Base-by-base conservation (phyloP, 2,329 filamentous ascomycete genomes). In the Ceratocystis eucalypticola region DNA sequence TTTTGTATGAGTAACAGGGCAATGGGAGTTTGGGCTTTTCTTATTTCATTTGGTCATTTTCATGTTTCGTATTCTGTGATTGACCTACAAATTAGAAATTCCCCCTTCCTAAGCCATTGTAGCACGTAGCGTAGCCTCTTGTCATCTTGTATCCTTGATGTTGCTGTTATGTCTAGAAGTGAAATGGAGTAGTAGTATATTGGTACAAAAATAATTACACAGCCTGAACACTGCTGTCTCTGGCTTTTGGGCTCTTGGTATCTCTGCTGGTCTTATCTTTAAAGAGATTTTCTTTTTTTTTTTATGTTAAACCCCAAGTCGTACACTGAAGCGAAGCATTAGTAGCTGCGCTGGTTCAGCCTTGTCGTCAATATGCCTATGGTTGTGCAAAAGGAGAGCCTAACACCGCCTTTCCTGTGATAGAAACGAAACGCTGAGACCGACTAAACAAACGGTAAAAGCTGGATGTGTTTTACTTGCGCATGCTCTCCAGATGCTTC, bases 401-500 rank as follows among this genome's bases (percentile, higher is more conserved):
- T 15, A 15, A 15, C 10, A 28, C 8, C 20, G 15, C 15, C 3
- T 12, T 10, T 53, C 1, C 20, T 53, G 48, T 20, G 20, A 28
- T 15, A 12, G 22, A 25, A 28, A 53, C 12, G 20, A 25, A 25
- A 53, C 15, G 48, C 20, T 1, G 48, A 22, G 6, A 3, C 48
- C 28, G 20, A 15, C 48, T 25, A 25, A 53, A 53, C 48, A 53
- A 20, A 28, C 22, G 3, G 7, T 53, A 28, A 20, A 22, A 12
- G 10, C 48, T 10, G 10, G 10, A 5, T 12, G 37, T 41, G 37
- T 15, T 15, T 28, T 68, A 67, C 37, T 67, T 62, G 48, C 81
- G 78, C 78, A 83, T 77, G 69, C 74, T 82, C 75, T 94, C 86
- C 72, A 97, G 78, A 74, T 96, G 88, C 80, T 86, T 88, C 76